Base-by-base conservation (phyloP, 129 eudicot genomes). In the Escallonia herrerae region DNA sequence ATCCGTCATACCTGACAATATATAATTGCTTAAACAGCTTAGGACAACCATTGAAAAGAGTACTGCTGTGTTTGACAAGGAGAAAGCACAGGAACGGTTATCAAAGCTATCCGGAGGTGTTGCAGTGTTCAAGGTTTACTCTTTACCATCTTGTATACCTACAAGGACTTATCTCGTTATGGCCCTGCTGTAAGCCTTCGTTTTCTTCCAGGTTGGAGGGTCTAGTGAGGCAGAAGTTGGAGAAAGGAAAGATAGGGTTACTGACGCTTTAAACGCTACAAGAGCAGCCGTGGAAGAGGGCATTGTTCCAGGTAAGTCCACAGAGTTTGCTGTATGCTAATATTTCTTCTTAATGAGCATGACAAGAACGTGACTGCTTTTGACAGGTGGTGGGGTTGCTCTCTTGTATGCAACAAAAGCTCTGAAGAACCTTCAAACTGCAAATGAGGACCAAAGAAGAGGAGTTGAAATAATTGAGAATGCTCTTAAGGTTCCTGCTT, bases 281-380 rank as follows among this genome's bases (percentile, higher is more conserved):
- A 75, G 89, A 66, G 97, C 97, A 56, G 97, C 97, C 15, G 84
- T 91, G 14, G 95, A 91, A 77, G 97, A 91, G 79, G 97, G 97
- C 56, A 87, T 87, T 46, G 91, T 91, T 70, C 97, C 97, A 56
- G 97, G 97, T 85, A 70, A 69, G 65, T 22, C 45, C 15, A 3
- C 4, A 4, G 39, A 8, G 7, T 55, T 58, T 57, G 55, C 50
- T 66, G n/a, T 43, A 9, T 2, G 3, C 22, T 51, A 11, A 9
- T 14, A 58, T 43, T 3, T 59, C 51, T 44, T 57, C 59, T 60
- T 54, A 43, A 59, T 45, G 43, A 43, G 22, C n/a, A 43, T 8
- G 14, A 33, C 12, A 43, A 72, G 40, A 52, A 33, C 7, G 5
- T 56, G 40, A 66, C 5, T 66, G 22, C 50, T 52, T 63, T 62